These are phyloP conservation scores for Russula dissimulans DNA, from an alignment of 768 basidiomycete genomes.

Conservation along the genomic window DNA sequence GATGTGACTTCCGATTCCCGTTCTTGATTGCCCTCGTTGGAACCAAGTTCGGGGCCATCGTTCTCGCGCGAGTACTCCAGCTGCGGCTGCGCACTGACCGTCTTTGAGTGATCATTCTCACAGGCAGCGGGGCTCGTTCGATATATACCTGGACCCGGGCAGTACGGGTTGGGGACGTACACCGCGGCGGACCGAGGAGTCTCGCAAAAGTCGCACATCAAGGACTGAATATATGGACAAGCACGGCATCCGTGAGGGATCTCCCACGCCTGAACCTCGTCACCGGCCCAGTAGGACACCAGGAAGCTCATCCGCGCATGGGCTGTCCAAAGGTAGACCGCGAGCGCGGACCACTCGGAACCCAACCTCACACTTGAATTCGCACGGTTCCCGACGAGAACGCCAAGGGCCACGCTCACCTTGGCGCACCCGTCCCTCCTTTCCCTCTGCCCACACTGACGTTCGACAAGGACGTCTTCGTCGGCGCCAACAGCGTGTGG, in stretches of 20 bases:
- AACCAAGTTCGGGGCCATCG: slow-evolving; percentile 35
- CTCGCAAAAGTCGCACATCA: slow-evolving; percentile 2
- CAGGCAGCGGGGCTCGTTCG: slow-evolving; percentile 38
- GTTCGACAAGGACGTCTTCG: slow-evolving; percentile 19
- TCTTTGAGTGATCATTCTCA: slow-evolving; percentile 40
- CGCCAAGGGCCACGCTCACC: not conserved
- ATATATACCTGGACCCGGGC: slow-evolving; percentile 29
- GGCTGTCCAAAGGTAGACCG: slow-evolving; percentile 10
- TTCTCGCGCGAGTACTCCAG: slow-evolving; percentile 51
- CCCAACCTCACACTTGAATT: not conserved
- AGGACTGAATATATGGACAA: not conserved
- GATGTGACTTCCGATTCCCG: not conserved
- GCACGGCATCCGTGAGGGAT: not conserved
- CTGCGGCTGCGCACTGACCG: slow-evolving; percentile 49
- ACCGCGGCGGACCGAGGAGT: slow-evolving; percentile 1
- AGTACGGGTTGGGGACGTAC: not conserved
- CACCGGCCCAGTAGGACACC: not conserved
- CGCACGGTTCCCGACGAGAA: not conserved
- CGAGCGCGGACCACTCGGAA: not conserved
- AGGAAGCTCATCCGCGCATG: not conserved
- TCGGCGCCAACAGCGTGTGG: slow-evolving; percentile 37
- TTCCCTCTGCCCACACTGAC: not conserved
- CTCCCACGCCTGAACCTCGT: not conserved
- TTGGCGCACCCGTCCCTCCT: not conserved
- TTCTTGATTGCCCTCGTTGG: slow-evolving; percentile 11